Percentiles rank a stretch among this genome's conserved stretches.
phyloP scores from a whole-genome alignment of 768 basidiomycete genomes.

The Lanmaoa pseudosensibilis region DNA sequence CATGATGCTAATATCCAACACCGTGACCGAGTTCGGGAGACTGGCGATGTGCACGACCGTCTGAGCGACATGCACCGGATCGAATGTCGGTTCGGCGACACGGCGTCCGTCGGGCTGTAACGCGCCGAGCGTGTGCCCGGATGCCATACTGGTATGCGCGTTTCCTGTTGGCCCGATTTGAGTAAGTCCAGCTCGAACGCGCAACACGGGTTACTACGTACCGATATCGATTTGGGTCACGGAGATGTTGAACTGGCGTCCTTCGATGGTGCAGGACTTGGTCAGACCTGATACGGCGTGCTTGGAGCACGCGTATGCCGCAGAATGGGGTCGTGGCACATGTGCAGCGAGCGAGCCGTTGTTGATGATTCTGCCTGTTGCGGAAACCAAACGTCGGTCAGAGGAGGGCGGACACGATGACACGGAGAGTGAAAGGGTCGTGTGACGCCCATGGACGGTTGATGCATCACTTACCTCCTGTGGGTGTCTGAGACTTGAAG shows the following conservation, averaged over 20 bases:
- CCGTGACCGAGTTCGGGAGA: conserved; percentile 66
- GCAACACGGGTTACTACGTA: no score
- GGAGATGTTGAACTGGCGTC: conserved; percentile 68
- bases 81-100: conserved; percentile 62
- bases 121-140: conserved; percentile 46
- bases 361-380: conserved; percentile 74
- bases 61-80: conserved; percentile 69
- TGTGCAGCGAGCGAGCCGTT: conserved; percentile 80
- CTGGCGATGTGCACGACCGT: conserved; percentile 70
- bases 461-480: conserved; percentile 60
- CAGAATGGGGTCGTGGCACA: conserved; percentile 61
- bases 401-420: background rate
- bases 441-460: background rate
- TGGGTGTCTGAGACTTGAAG: conserved; percentile 72
- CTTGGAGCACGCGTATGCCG: conserved; percentile 75
- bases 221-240: conserved; percentile 85
- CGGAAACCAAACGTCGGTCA: background rate
- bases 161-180: conserved; percentile 36
- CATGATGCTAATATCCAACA: conserved; percentile 76
- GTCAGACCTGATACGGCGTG: conserved; percentile 79
- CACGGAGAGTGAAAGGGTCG: background rate
- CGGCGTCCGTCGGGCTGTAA: conserved; percentile 68
- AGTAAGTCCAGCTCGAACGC: no score
- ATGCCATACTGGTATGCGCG: conserved; percentile 63
- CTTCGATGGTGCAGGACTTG: conserved; percentile 75